Evolutionary conservation across 371 early-diverging fungal genomes (phyloP).

Genomic region (Mucor lusitanicus): DNA sequence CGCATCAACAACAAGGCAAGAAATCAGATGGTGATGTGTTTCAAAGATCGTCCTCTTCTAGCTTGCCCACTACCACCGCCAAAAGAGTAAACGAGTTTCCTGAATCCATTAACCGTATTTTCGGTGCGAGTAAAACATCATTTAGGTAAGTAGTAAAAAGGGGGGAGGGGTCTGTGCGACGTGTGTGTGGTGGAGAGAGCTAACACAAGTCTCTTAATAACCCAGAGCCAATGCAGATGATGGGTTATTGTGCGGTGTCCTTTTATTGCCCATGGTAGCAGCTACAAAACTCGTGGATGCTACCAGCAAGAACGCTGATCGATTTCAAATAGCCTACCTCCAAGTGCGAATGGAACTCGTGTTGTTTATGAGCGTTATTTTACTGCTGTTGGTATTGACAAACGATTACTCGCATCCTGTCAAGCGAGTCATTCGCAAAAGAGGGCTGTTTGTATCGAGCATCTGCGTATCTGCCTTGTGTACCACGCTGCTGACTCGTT

Average conservation of each 20-base stretch:
- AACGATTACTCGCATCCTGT: slow-evolving; percentile 37
- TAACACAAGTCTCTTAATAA: too few relatives aligned
- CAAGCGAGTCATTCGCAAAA: slow-evolving; percentile 37
- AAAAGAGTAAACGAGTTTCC: neutral
- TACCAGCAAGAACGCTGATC: slow-evolving; percentile 14
- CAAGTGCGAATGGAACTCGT: slow-evolving; percentile 39
- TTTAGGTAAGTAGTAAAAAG: slow-evolving; percentile 15
- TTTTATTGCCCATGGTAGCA: slow-evolving; percentile 46
- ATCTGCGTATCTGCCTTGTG: slow-evolving; percentile 34
- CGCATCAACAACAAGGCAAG: neutral
- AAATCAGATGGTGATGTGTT: slow-evolving; percentile 8
- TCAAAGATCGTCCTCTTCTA: neutral
- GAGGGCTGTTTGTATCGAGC: slow-evolving; percentile 42
- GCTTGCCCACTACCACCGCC: neutral
- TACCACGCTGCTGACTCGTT: slow-evolving; percentile 27
- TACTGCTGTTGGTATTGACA: slow-evolving; percentile 27
- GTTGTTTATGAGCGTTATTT: slow-evolving; percentile 34
- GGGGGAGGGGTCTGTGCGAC: too few relatives aligned
- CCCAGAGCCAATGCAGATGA: slow-evolving; percentile 48
- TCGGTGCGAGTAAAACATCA: slow-evolving; percentile 23
- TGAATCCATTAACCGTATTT: slow-evolving; percentile 18
- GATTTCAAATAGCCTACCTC: slow-evolving; percentile 21
- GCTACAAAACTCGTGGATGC: slow-evolving; percentile 36
- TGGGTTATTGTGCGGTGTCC: slow-evolving; percentile 44
- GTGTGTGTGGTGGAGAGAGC: too few relatives aligned